Evolutionary conservation across 2,329 filamentous ascomycete genomes (phyloP), one percentile per base, ranked within the genome.

Genomic region (Ascochyta koolunga): DNA sequence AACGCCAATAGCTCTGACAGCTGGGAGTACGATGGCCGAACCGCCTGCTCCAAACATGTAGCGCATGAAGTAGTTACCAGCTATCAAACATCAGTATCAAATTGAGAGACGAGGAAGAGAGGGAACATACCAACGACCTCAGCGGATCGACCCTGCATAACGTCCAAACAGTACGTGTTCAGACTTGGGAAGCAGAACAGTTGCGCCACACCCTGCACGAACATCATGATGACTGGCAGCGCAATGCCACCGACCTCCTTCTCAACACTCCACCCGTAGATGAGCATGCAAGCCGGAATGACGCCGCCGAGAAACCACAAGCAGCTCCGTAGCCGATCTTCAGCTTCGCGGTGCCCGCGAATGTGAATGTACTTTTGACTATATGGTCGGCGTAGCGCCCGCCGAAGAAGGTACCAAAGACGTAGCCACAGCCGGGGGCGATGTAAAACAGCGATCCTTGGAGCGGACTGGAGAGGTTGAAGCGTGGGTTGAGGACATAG

Each of bases 101-200:
- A 3, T 9, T 7, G 7, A n/a, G 2, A 19, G 29, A 16, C 1
- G 4, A 1, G 2, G 3, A 21, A 16, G 37, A 15, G n/a, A 3
- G 43, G 16, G 19, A 9, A 66, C 69, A 44, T 66, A 74, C 70
- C 68, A 37, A 91, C 85, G 3, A 93, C 89, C 67, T 95, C 90
- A 3, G 87, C 84, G 37, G 85, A 85, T 25, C 83, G 79, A 1
- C 80, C 80, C 60, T 88, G 88, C 86, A 93, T 91, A 11, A 93
- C 89, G 70, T 95, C 90, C 35, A 95, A 75, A 69, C 89, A 93
- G 74, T 95, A 93, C 0, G 89, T 90, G 70, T 93, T 92, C 57
- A 93, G 71, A 41, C 83, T 85, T 0, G 89, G 89, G 66, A 91
- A 92, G 64, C 87, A 89, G 67, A 91, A 89, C 5, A 92, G 77